Conservation (phyloP, 805 yeast genomes). For the Grigorovia jiainica region DNA sequence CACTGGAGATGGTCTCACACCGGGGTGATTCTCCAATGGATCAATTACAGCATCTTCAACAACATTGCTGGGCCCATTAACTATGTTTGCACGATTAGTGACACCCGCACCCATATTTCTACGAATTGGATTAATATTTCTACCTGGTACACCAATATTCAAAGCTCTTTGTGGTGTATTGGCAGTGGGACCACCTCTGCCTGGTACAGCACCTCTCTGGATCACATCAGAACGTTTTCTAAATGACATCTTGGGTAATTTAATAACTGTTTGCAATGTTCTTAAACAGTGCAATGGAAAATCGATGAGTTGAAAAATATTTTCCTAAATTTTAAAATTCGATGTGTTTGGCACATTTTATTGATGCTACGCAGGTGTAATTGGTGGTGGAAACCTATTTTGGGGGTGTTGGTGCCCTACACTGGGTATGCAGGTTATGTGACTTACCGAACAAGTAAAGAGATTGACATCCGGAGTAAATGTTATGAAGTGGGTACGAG, state of each 20-base stretch:
- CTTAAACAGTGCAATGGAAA: neutral
- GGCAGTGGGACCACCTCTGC: neutral
- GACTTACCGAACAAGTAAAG: slow-evolving; percentile 42
- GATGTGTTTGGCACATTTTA: too few species aligned
- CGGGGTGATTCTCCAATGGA: slow-evolving; percentile 35
- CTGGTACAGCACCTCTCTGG: slow-evolving; percentile 11
- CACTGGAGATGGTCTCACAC: slow-evolving; percentile 61
- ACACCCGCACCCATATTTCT: neutral
- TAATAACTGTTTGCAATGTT: neutral
- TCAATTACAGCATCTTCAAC: neutral
- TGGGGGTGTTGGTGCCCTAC: slow-evolving; percentile 35
- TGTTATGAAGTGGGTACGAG: slow-evolving; percentile 11
- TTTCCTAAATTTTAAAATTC: neutral
- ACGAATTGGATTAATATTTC: neutral
- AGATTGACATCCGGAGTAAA: slow-evolving; percentile 40
- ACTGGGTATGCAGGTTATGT: slow-evolving; percentile 58
- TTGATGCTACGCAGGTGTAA: too few species aligned
- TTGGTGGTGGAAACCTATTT: neutral
- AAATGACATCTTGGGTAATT: slow-evolving; percentile 49
- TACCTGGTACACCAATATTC: neutral
- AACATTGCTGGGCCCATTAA: too few species aligned
- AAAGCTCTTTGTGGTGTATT: slow-evolving; percentile 1
- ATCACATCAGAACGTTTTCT: slow-evolving; percentile 46
- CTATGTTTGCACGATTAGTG: too few species aligned
- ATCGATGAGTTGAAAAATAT: neutral